These are phyloP conservation scores for Leccinum olivaceoglutinosum DNA, from an alignment of 1,284 basidiomycete species.

Conservation along the genomic window DNA sequence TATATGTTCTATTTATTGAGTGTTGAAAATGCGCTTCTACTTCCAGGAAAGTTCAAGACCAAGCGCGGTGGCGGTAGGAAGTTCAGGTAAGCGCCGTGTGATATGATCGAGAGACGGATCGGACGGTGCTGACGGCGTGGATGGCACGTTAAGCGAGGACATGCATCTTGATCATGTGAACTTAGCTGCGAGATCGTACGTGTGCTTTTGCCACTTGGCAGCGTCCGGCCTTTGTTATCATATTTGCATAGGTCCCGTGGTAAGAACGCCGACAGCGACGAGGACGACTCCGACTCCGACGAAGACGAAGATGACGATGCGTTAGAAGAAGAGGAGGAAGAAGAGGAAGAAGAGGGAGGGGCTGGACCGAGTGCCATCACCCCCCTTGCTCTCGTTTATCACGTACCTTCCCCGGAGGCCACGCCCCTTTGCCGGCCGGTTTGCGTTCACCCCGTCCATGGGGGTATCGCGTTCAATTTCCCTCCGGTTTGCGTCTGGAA, in stretches of 20 bases:
- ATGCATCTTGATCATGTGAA: constrained; percentile 58
- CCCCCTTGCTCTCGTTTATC: constrained; percentile 1
- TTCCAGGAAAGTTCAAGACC: constrained; percentile 73
- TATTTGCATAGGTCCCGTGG: constrained; percentile 14
- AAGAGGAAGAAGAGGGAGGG: constrained; percentile 29
- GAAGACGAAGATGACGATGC: constrained; percentile 12
- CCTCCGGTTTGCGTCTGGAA: constrained; percentile 19
- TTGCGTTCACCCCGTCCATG: background rate
- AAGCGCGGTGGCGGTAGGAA: constrained; percentile 82
- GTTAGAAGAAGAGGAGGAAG: constrained; percentile 34
- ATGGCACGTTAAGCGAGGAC: constrained; percentile 41
- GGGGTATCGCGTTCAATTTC: constrained; percentile 16
- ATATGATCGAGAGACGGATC: constrained; percentile 3
- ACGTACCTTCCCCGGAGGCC: background rate
- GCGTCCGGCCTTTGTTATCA: background rate
- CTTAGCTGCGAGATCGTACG: constrained; percentile 50
- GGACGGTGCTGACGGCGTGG: constrained; percentile 2
- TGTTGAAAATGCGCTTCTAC: background rate
- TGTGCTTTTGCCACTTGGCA: constrained; percentile 2
- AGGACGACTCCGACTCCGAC: background rate
- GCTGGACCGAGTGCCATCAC: constrained; percentile 31
- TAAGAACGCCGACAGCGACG: constrained; percentile 5
- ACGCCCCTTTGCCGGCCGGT: background rate
- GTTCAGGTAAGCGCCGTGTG: constrained; percentile 51
- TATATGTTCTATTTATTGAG: accelerated